Base-by-base conservation (phyloP, 305 asterid genomes). In the Fraxinus xanthoxyloides region DNA sequence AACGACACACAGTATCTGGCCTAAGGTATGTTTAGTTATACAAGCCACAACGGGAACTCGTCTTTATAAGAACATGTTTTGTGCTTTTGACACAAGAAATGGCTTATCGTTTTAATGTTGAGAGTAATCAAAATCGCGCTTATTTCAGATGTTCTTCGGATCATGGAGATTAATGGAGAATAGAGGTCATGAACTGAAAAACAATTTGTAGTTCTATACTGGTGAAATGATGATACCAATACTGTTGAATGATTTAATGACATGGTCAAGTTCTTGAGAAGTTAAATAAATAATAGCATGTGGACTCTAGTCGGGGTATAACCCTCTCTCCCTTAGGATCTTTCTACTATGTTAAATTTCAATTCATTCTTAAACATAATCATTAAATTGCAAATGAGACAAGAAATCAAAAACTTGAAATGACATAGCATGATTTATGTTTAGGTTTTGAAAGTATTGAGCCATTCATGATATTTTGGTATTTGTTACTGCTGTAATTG, bases 1-100 rank as follows among this genome's bases (percentile, higher is more conserved):
- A 91, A 86, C 88, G 93, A 23, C 93, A 91, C 87, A 90, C 97
- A 3, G 98, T 95, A 75, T 93, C 98, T 82, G 98, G 95, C 84
- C 83, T 95, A 91, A 93, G 98, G 98, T 95, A 79, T 85, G 90
- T 78, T 72, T 80, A 61, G 32, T 24, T 77, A 23, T 78, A 76
- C 86, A 67, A 77, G 5, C 19, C 54, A 46, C n/a, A 12, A 69
- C 10, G 51, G 75, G 77, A 79, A 74, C 79, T 85, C 48, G 46
- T 63, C 74, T 77, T 9, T 30, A n/a, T 76, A 72, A 12, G 65
- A 17, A 17, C 30, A 56, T 40, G 5, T 43, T 5, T 76, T 76
- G 9, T 23, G 40, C 79, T 31, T 46, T n/a, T 26, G 17, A 21
- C 69, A n/a, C 26, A 3, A 59, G 26, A 38, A 38, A 38, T 13